Conservation (phyloP, 176 grass and related monocot species). For the Rhipidocladum racemiflorum region DNA sequence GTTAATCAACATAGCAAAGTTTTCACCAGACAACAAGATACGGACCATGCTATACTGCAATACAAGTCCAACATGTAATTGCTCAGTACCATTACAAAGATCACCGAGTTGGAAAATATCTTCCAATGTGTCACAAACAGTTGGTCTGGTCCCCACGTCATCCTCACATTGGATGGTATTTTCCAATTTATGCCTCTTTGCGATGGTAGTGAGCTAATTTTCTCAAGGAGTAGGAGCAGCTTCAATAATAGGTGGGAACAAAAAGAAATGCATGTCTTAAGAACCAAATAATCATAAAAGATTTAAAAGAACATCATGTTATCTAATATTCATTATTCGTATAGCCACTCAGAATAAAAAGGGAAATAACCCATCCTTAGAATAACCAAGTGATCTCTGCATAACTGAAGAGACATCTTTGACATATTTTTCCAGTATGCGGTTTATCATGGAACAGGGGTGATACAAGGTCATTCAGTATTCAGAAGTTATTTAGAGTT, state of each 20-base stretch:
- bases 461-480: neutral
- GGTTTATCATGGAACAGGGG: constrained; percentile 13
- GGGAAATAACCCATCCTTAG: no score
- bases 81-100: neutral
- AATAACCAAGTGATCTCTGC: neutral
- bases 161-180: neutral
- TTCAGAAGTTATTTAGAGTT: neutral
- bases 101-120: neutral
- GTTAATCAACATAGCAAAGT: neutral
- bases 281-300: neutral
- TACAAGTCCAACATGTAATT: neutral
- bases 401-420: neutral
- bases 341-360: neutral
- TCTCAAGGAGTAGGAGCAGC: neutral
- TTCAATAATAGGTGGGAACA: neutral
- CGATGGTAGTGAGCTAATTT: neutral
- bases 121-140: neutral
- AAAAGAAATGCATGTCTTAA: neutral
- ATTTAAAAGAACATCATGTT: neutral
- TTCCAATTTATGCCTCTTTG: neutral
- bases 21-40: neutral
- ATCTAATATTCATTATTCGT: neutral
- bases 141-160: neutral
- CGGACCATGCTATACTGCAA: neutral
- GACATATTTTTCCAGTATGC: neutral